Evolutionary conservation across 169 alveolate genomes (phyloP), one percentile per base, ranked within the genome.

Genomic region (Toxoplasma gondii): DNA sequence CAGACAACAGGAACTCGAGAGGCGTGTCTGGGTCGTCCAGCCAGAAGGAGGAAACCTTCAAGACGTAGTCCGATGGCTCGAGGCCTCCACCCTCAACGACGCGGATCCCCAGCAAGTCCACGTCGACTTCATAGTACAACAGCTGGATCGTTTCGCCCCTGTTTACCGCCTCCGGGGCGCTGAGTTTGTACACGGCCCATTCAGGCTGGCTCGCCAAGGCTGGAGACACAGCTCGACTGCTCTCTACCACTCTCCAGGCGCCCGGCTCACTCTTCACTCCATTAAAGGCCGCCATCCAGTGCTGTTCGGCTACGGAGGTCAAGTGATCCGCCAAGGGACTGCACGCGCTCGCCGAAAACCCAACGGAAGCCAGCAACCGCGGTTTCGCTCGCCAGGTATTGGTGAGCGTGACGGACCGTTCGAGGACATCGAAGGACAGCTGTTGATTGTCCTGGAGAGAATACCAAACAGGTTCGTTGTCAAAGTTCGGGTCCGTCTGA

Each of bases 321-420:
- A 82, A 49, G n/a, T 29, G 17, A 2, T 82, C 67, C 36, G 90
- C 90, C 34, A 31, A 22, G 22, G 54, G n/a, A n/a, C 69, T 39
- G 90, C 90, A 82, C 24, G 69, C 83, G 36, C 44, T 27, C 67
- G 54, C 10, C 69, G 94, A 45, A 38, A 91, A 91, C 38, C 94
- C 94, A n/a, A 92, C 92, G 34, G 94, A 84, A 29, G 94, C 94
- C 41, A 92, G 67, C 43, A 92, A 91, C 38, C 92, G 87, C 19
- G 92, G 92, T 43, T 83, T 82, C 41, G 88, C 36, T 39, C 64
- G 86, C 94, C 94, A 92, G 44, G 86, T 83, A 27, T 39, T 39
- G 83, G 70, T 41, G 19, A 69, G 69, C 17, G 91, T 44, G 84
- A 91, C 19, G 84, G 91, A 78, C 16, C 78, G 81, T 38, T 91